phyloP scores from a whole-genome alignment of 805 yeast genomes.

The Lachancea mirantina region DNA sequence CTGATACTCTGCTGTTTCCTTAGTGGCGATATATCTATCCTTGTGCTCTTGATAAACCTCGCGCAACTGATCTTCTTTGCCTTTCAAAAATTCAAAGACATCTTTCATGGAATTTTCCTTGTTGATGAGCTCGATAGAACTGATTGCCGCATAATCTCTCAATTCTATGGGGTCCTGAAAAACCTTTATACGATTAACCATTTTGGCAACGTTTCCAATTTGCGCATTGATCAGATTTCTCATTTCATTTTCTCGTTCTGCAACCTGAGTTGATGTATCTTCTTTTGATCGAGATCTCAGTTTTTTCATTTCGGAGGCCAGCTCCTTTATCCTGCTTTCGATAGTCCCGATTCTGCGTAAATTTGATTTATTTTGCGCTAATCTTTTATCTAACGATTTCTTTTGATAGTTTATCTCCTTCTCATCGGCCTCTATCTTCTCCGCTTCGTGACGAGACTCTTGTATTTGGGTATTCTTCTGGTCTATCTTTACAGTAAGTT shows the following conservation, averaged over 20 bases:
- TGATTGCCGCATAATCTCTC: conserved; percentile 23
- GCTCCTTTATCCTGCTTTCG: conserved; percentile 21
- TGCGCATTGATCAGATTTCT: conserved; percentile 16
- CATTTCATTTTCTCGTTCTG: conserved; percentile 29
- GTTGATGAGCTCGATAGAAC: conserved; percentile 36
- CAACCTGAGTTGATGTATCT: conserved; percentile 38
- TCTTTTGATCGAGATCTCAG: conserved; percentile 34
- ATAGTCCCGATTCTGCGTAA: conserved; percentile 16
- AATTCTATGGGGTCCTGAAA: conserved; percentile 24
- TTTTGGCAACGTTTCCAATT: conserved; percentile 16
- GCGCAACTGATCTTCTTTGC: conserved; percentile 24
- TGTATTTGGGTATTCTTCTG: conserved; percentile 9
- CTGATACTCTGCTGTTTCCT: conserved; percentile 21
- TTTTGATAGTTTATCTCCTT: conserved; percentile 5
- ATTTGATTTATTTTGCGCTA: conserved; percentile 12
- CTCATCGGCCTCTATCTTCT: conserved; percentile 15
- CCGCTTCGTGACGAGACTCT: conserved; percentile 13
- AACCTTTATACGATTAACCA: conserved; percentile 18
- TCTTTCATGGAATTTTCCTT: conserved; percentile 29
- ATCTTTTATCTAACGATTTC: conserved; percentile 3
- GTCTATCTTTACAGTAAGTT: conserved; percentile 9
- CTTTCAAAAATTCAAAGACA: conserved; percentile 27
- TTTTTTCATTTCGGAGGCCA: conserved; percentile 28
- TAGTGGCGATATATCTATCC: conserved; percentile 20
- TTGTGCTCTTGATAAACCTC: conserved; percentile 26